Evolutionary conservation across 225 moss, liverwort and hornwort species (phyloP), one percentile per base, ranked within the genome.

Genomic region (Polytrichum formosum): DNA sequence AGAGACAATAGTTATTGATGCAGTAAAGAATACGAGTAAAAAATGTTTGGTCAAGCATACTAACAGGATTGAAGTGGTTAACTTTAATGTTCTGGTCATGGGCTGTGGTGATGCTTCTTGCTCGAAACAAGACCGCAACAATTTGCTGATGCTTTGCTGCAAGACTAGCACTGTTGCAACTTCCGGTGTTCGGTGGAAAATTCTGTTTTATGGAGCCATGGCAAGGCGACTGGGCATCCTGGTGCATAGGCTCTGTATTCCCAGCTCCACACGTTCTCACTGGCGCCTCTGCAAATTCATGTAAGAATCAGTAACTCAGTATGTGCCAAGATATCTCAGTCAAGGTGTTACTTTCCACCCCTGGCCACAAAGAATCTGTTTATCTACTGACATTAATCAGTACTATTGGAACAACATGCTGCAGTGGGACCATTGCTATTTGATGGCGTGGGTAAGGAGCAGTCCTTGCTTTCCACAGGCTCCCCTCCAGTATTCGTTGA

Each of bases 191-290:
- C 46, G 16, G 13, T 46, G 46, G 46, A 16, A 13, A 46, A 46
- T 4, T 46, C 46, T 46, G 46, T 46, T 46, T 46, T 16, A 81
- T 86, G 86, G 86, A 86, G 86, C 80, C 78, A 37, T 86, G 87
- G 84, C 79, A 79, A 29, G 79, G 79, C 21, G 84, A 79, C 64
- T 79, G 87, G 59, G 79, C 81, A 69, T 79, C 87, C 68, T 87
- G 87, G 87, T 84, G 87, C 30, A 61, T 84, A 35, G 87, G 87
- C 64, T 81, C 84, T 26, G 87, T 87, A 61, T 87, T 75, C 67
- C 74, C 84, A 60, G 81, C 87, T 61, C 87, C 84, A 1, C 84
- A 87, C 65, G 66, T 87, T 68, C 67, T 87, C 64, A 79, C 81
- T 2, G 81, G 78, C 29, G 69, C 79, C 31, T 81, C 79, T 29